Percentiles rank a stretch among this genome's conserved stretches.
Conservation (phyloP, 768 basidiomycete species). For the Tricholoma flavovirens region DNA sequence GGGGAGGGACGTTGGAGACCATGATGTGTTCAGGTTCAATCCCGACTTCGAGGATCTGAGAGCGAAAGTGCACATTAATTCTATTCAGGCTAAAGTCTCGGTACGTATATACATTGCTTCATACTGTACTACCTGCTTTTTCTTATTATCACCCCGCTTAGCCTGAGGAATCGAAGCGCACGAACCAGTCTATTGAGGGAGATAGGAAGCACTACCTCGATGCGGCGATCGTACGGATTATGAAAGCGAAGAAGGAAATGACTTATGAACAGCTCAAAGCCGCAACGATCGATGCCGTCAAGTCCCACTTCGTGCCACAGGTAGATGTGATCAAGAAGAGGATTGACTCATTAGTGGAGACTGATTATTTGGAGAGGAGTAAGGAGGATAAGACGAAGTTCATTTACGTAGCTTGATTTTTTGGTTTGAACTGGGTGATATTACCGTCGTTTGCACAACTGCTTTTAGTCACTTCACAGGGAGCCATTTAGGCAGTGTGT, state of each 20-base stretch:
- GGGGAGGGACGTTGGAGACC: constrained; percentile 71
- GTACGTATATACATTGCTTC: constrained; percentile 39
- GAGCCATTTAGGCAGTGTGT: too few species aligned
- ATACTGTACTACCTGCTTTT: background rate
- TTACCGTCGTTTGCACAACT: too few species aligned
- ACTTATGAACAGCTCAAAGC: constrained; percentile 73
- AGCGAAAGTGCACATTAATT: constrained; percentile 85
- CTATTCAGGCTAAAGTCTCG: constrained; percentile 91
- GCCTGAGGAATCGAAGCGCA: constrained; percentile 83
- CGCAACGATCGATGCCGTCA: constrained; percentile 82
- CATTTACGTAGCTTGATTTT: constrained; percentile 66
- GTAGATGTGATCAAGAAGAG: constrained; percentile 82
- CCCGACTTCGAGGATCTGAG: constrained; percentile 73
- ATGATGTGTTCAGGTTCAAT: constrained; percentile 80
- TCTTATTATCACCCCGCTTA: constrained; percentile 21
- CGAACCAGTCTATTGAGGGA: constrained; percentile 78
- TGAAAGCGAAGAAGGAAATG: constrained; percentile 90
- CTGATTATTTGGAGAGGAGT: constrained; percentile 80
- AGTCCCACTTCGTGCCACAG: constrained; percentile 80
- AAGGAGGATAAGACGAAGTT: constrained; percentile 66
- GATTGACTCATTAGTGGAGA: constrained; percentile 76
- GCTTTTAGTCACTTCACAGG: too few species aligned
- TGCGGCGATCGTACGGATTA: constrained; percentile 93
- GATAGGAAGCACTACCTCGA: constrained; percentile 85
- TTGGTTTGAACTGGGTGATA: too few species aligned